Evolutionary conservation across 495 filamentous ascomycete species (phyloP), one percentile per base, ranked within the genome.

Genomic region (Corynascus novoguineensis): DNA sequence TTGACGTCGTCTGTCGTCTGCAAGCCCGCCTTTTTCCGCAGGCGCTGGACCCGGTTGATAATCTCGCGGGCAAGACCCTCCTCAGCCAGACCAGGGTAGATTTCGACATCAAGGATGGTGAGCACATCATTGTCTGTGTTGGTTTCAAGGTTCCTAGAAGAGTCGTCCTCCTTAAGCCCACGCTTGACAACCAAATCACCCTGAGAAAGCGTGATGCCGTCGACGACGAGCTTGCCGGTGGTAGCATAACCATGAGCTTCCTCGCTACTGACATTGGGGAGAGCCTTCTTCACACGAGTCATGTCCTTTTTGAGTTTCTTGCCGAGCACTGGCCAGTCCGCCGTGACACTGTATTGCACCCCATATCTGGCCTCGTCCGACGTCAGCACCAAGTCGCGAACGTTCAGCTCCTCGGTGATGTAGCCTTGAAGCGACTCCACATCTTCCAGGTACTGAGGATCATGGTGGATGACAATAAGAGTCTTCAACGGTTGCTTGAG

Each of bases 301-400:
- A 86, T 87, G 63, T 92, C 93, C 75, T 95, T 97, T 80, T 89
- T 95, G 51, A 97, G 78, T 74, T 97, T 97, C 82, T 96, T 96
- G 57, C 93, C 93, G 34, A 98, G 80, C 0, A 86, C 89, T 2
- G 92, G 87, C 89, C 92, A 97, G 72, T 98, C 93, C 9, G 90
- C 93, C 28, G 78, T 78, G 40, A 89, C 87, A 55, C 85, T 88
- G 75, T 96, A 96, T 63, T 92, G 87, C 19, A 98, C 90, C 44
- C 88, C 86, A 75, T 97, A 96, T 64, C 85, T 88, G 37, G 81
- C 85, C 73, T 97, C 95, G 57, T 98, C 90, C 7, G 83, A 84
- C 1, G 90, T 87, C 50, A 97, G 77, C 28, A 95, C 74, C n/a
- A 98, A 75, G 40, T 95, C 85, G 38, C 83, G 83, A 24, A 98